These are phyloP conservation scores for Botrytis fabae DNA, from an alignment of 2,329 filamentous ascomycete genomes.

Conservation along the genomic window DNA sequence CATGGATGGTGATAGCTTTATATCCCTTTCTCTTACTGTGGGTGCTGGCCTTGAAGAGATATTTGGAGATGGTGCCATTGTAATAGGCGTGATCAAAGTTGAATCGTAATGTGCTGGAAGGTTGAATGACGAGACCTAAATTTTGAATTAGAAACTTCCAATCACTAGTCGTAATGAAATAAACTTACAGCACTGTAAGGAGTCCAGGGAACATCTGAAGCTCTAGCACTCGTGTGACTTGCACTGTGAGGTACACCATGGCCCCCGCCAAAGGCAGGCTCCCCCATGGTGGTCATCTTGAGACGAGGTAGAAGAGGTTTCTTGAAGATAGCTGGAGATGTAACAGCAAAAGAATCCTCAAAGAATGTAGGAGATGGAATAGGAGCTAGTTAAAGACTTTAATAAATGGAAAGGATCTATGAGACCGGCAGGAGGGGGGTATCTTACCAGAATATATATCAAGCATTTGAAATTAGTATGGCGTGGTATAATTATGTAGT, in stretches of 20 bases:
- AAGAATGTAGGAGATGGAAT: conserved; percentile 6
- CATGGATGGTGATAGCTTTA: conserved; percentile 30
- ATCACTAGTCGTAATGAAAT: background rate
- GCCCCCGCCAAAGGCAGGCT: conserved; percentile 17
- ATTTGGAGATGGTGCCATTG: conserved; percentile 31
- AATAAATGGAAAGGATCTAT: background rate
- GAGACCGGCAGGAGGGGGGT: background rate
- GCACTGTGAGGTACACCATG: conserved; percentile 14
- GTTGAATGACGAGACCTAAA: conserved; percentile 39
- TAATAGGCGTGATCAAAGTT: conserved; percentile 36
- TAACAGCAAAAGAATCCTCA: conserved; percentile 12
- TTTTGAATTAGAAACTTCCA: conserved; percentile 23
- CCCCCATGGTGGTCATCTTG: conserved; percentile 21
- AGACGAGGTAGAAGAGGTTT: conserved; percentile 12
- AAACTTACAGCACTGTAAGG: conserved; percentile 37
- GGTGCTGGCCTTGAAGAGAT: conserved; percentile 27
- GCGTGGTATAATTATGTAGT: conserved; percentile 27
- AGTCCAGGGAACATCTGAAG: conserved; percentile 27
- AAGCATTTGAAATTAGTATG: conserved; percentile 20
- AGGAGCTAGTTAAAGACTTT: conserved; percentile 7
- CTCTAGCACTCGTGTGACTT: conserved; percentile 10
- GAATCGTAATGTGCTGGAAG: conserved; percentile 35
- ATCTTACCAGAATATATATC: conserved; percentile 13
- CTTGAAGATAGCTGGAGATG: conserved; percentile 19
- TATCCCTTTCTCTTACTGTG: conserved; percentile 25